These are phyloP conservation scores for Asterella californica DNA, from an alignment of 225 moss, liverwort and hornwort genomes.

Conservation along the genomic window DNA sequence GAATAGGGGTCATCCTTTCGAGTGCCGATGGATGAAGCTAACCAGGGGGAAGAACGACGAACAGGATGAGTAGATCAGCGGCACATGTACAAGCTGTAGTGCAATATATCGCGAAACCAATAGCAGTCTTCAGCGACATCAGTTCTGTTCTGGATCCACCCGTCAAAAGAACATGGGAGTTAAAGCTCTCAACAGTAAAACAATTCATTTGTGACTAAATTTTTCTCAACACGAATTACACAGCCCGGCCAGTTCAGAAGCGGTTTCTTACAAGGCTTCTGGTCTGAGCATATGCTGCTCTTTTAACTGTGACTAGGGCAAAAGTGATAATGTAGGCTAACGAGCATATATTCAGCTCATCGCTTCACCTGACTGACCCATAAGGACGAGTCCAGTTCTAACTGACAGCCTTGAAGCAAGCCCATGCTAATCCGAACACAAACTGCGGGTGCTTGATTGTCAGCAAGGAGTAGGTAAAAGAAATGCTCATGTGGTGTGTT, in stretches of 20 bases:
- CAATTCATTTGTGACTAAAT: slow-evolving; percentile 8
- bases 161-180: slow-evolving; percentile 14
- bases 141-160: slow-evolving; percentile 18
- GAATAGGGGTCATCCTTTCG: neutral
- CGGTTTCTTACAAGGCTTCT: slow-evolving; percentile 6
- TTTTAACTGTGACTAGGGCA: slow-evolving; percentile 12
- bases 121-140: slow-evolving; percentile 11
- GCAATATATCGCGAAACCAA: slow-evolving; percentile 13
- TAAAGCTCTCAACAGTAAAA: slow-evolving; percentile 9
- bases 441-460: neutral
- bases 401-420: slow-evolving; percentile 14
- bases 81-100: slow-evolving; percentile 10
- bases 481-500: neutral
- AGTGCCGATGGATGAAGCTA: slow-evolving; percentile 1
- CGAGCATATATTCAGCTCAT: slow-evolving; percentile 4
- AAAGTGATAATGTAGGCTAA: slow-evolving; percentile 9
- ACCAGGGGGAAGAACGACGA: neutral
- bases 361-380: neutral
- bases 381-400: slow-evolving; percentile 10
- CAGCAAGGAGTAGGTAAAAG: slow-evolving; percentile 4
- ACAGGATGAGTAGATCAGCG: neutral
- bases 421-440: neutral
- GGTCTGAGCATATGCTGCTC: slow-evolving; percentile 16
- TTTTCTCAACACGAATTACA: slow-evolving; percentile 18
- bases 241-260: slow-evolving; percentile 13